Evolutionary conservation across 208 protist species (phyloP), one percentile per base, ranked within the genome.

Genomic region (Crithidia brevicula): DNA sequence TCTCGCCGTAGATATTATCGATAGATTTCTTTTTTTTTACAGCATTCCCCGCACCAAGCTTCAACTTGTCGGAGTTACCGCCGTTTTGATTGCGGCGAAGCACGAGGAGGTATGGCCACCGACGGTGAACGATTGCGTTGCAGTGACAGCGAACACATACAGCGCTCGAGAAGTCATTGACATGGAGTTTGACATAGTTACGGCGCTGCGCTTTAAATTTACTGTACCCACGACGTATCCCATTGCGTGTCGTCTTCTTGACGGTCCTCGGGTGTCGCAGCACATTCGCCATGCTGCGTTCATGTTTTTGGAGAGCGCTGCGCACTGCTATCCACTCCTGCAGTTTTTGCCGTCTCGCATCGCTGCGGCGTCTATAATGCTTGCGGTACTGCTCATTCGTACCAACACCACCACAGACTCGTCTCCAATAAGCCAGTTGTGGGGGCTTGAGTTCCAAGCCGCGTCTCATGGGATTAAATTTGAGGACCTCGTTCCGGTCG

Each of bases 1-100:
- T 82, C 81, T 99, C 9, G 89, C 97, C 2, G 91, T 99, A 22
- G 96, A 98, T 68, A 92, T 99, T 62, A 87, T 99, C 25, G 98
- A 99, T 82, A 81, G 97, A 40, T 95, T 91, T 54, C 79, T 99
- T 16, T 67, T 77, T 27, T 70, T 72, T 33, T 78, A 76, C 46
- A 68, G 72, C 28, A 82, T 92, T 52, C 61, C 80, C 5, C 73
- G 85, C 13, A 68, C 70, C 3, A 86, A 91, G 47, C 80, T 98
- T 28, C 96, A 98, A 67, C 77, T 97, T 30, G 78, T 98, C 46
- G 96, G 94, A 9, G 84, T 97, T 22, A 84, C 91, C 11, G 86
- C 90, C 36, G 60, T 98, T 52, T 72, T 97, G 13, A 88, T 98
- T 43, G 86, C 93, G 13, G 77, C 87, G 23, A 98, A 98, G 67